Evolutionary conservation across 257 asterid genomes (phyloP), one percentile per base, ranked within the genome.

Genomic region (Lavandula angustifolia): DNA sequence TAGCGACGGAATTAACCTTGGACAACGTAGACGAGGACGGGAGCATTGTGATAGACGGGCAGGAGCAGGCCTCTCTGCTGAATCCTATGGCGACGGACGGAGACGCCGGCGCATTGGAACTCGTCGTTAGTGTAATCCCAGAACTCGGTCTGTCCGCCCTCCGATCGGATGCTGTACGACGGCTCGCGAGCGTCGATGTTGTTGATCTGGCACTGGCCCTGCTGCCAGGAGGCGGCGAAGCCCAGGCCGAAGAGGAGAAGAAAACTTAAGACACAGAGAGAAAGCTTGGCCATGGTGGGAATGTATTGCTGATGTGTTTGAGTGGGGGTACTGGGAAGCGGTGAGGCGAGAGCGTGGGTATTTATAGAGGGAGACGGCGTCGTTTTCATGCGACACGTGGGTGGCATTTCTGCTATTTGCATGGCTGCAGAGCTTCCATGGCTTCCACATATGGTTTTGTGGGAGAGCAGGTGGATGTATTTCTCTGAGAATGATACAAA

Each of bases 41-140:
- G 88, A 43, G 84, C 75, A 35, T 71, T 86, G 52, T 79, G 75
- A 31, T 84, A 86, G 13, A 68, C 53, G 5, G 91, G 91, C 54
- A 80, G 55, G 61, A 81, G 37, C 29, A 86, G 80, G 57, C 80
- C 84, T 50, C 55, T 68, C 10, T 58, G 49, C 29, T 64, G 73
- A 56, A 87, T 61, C 7, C 13, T 63, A 11, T 78, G 89, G 60
- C 87, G 89, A 40, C 64, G 67, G 17, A 83, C 3, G 3, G 85
- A 67, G 1, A 78, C 94, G 4, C 90, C 88, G 31, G 88, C 82
- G 61, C 90, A 87, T 4, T 31, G 80, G 82, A 82, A 79, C 10
- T 82, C 82, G 0, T 75, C 60, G 52, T 68, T 62, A 5, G 62
- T 69, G 62, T 52, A 6, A 11, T 85, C 85, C 88, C 88, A 85